phyloP scores from a whole-genome alignment of 164 flowering plant genomes.

The Vitis riparia region DNA sequence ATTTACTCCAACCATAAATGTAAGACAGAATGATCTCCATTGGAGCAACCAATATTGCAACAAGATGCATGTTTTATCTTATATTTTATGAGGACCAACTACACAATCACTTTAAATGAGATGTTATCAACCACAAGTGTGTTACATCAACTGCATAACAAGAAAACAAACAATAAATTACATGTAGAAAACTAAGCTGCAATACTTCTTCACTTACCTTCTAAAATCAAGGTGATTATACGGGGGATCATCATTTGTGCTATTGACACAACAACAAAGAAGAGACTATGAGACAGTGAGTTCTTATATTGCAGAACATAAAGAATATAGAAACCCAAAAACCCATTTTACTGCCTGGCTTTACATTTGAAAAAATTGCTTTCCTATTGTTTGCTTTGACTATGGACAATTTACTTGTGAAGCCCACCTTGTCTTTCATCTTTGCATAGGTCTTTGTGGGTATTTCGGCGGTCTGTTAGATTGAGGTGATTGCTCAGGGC shows the following conservation, averaged over 20 bases:
- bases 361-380: not conserved
- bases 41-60: too few relatives aligned
- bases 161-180: too few relatives aligned
- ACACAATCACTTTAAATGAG: too few relatives aligned
- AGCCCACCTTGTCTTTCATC: conserved; percentile 12
- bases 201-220: not conserved
- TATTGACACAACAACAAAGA: not conserved
- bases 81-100: too few relatives aligned
- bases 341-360: not conserved
- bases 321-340: not conserved
- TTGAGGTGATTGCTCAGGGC: conserved; percentile 27
- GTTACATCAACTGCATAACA: not conserved
- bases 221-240: not conserved
- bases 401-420: conserved; percentile 17
- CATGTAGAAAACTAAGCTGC: not conserved
- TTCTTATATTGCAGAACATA: not conserved
- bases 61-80: too few relatives aligned
- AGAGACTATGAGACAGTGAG: not conserved
- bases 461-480: conserved; percentile 19
- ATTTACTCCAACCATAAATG: too few relatives aligned
- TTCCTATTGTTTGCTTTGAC: conserved; percentile 9
- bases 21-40: too few relatives aligned
- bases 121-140: too few relatives aligned
- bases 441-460: conserved; percentile 15
- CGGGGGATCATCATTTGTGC: not conserved